Base-by-base conservation (phyloP, 495 filamentous ascomycete genomes). In the Peziza echinospora region DNA sequence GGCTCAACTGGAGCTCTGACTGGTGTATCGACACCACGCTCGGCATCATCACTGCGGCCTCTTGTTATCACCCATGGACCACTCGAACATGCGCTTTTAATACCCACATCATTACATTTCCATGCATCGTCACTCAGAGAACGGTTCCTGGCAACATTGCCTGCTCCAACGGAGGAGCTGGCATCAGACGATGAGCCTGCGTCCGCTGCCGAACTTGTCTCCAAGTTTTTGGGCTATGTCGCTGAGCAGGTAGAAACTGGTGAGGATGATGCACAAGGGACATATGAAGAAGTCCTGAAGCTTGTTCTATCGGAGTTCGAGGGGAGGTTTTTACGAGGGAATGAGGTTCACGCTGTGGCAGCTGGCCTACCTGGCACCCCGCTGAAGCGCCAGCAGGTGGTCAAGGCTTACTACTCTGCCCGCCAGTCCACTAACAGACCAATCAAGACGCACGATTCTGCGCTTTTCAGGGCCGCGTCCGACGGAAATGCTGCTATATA, bases 141-240 rank as follows among this genome's bases (percentile, higher is more conserved):
- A 52, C 69, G 71, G 43, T 96, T 97, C 63, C 73, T 72, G 34
- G 69, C 79, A 10, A 82, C 82, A 40, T 71, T 97, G 53, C 89
- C 89, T 17, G 67, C 76, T 43, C 80, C 89, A 24, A 97, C 89
- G 55, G 89, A 97, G 62, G 89, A 97, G 66, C 74, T 96, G 52
- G 89, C 91, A 34, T 81, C 86, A 58, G 89, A 97, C 63, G 89
- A 97, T 53, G 89, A 97, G 67, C 89, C 89, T 5, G 96, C 89
- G 0, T 97, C 89, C 7, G 72, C 82, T 11, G 63, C 80, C 13
- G 89, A 97, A 64, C 72, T 97, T 24, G 83, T 96, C 5, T 83
- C 84, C 37, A 73, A 89, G 48, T 97, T 87, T 58, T 78, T 97
- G 56, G 84, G 83, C 46, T 82, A 83, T 64, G 72, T 92, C 30